Conservation (phyloP, 495 filamentous ascomycete genomes). For the Tuber melanosporum region DNA sequence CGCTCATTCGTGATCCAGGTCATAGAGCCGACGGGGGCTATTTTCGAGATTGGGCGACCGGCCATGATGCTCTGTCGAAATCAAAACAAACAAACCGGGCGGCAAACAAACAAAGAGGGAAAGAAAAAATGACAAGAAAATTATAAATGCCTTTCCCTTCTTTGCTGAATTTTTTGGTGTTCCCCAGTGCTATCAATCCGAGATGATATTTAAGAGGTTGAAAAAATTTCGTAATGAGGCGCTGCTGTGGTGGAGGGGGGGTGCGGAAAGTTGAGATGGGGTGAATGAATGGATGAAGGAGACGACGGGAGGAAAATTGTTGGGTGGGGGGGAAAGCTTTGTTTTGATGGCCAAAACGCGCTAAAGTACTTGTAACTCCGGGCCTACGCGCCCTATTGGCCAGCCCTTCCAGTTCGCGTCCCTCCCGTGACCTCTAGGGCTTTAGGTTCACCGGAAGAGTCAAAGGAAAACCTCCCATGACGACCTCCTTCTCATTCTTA, state of each 20-base stretch:
- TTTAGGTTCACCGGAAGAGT: neutral
- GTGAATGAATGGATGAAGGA: conserved; percentile 2
- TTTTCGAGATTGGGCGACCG: conserved; percentile 34
- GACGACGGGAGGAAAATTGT: conserved; percentile 14
- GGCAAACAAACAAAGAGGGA: neutral
- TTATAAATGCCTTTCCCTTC: neutral
- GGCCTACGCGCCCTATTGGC: neutral
- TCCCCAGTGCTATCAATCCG: neutral
- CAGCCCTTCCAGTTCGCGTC: neutral
- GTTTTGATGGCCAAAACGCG: conserved; percentile 36
- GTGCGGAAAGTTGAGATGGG: conserved; percentile 3
- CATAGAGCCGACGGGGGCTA: conserved; percentile 57
- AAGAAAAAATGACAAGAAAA: neutral
- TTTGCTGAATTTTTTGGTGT: neutral
- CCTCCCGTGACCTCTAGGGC: neutral
- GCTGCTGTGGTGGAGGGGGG: neutral
- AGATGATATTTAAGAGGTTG: neutral
- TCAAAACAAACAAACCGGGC: conserved; percentile 36
- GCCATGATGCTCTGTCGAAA: conserved; percentile 24
- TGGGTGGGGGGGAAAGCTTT: conserved; percentile 25
- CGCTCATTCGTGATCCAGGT: conserved; percentile 65
- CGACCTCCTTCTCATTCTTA: neutral
- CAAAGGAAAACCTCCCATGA: neutral
- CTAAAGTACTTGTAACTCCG: conserved; percentile 15
- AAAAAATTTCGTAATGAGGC: neutral